Evolutionary conservation across 2,329 filamentous ascomycete genomes (phyloP).

Genomic region (Epichloe sylvatica): DNA sequence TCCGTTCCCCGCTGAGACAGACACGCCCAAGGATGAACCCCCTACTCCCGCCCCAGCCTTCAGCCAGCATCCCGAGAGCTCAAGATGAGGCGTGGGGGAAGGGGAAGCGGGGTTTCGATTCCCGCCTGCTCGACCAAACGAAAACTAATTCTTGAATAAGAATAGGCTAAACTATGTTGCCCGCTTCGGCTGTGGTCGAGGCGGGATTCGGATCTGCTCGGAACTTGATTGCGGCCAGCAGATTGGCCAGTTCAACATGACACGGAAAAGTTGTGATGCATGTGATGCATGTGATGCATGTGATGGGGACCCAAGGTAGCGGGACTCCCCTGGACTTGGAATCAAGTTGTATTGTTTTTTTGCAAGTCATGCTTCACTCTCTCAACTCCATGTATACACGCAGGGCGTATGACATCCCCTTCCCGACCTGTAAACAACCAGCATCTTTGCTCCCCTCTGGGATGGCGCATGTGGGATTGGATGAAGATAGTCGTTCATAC

Average conservation of each 20-base stretch:
- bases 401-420: not conserved
- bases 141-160: not conserved
- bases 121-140: not conserved
- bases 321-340: not conserved
- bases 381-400: slow-evolving; percentile 3
- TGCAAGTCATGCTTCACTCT: not conserved
- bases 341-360: not conserved
- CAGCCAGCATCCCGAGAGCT: slow-evolving; percentile 10
- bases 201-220: not conserved
- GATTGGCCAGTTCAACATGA: not conserved
- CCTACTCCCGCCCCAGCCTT: slow-evolving; percentile 27
- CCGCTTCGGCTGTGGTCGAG: not conserved
- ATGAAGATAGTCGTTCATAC: not conserved
- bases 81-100: slow-evolving; percentile 6
- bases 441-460: not conserved
- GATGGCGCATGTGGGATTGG: not conserved
- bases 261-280: not conserved
- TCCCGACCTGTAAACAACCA: not conserved
- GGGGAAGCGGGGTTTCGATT: not conserved
- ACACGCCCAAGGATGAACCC: slow-evolving; percentile 21
- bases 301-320: not conserved
- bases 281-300: not conserved
- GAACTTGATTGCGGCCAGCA: slow-evolving; percentile 1
- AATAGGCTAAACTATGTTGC: too few relatives aligned
- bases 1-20: slow-evolving; percentile 34